These are phyloP conservation scores for Gnomoniopsis sp. DNA, from an alignment of 2,329 filamentous ascomycete species.

Conservation along the genomic window DNA sequence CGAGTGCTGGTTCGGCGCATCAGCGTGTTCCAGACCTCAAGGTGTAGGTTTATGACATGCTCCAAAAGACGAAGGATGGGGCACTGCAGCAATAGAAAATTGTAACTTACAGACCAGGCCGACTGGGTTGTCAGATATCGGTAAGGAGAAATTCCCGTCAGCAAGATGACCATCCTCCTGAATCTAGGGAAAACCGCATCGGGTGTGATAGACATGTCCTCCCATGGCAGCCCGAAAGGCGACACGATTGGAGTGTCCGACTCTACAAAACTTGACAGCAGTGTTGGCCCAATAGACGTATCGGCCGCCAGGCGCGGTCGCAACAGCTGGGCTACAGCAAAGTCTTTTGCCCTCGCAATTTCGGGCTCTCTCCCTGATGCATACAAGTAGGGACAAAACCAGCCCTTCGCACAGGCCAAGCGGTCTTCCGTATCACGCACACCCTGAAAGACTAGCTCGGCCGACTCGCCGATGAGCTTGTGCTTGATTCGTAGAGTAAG, in stretches of 20 bases:
- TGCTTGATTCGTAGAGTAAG: slow-evolving; percentile 19
- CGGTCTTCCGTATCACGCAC: slow-evolving; percentile 12
- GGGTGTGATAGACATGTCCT: slow-evolving; percentile 6
- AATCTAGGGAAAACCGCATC: slow-evolving; percentile 14
- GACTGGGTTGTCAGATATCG: slow-evolving; percentile 17
- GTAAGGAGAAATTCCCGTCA: slow-evolving; percentile 21
- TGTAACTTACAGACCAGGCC: slow-evolving; percentile 14
- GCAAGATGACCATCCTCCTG: slow-evolving; percentile 18
- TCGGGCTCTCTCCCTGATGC: slow-evolving; percentile 17
- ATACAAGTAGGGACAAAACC: slow-evolving; percentile 22
- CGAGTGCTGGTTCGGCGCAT: slow-evolving; percentile 3
- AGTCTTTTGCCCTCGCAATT: slow-evolving; percentile 19
- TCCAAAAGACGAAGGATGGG: no score
- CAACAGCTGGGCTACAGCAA: slow-evolving; percentile 18
- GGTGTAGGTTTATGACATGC: no score
- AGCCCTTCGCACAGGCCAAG: slow-evolving; percentile 20
- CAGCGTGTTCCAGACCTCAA: no score
- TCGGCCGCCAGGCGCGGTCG: slow-evolving; percentile 18
- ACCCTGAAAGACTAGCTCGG: slow-evolving; percentile 19
- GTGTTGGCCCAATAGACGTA: slow-evolving; percentile 18
- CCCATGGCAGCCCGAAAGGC: slow-evolving; percentile 12
- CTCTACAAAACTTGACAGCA: slow-evolving; percentile 16
- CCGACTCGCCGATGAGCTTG: slow-evolving; percentile 21
- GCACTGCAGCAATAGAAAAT: no score
- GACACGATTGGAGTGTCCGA: slow-evolving; percentile 19